These are phyloP conservation scores for Trichoderma pleuroti DNA, from an alignment of 2,329 filamentous ascomycete genomes.

Conservation along the genomic window DNA sequence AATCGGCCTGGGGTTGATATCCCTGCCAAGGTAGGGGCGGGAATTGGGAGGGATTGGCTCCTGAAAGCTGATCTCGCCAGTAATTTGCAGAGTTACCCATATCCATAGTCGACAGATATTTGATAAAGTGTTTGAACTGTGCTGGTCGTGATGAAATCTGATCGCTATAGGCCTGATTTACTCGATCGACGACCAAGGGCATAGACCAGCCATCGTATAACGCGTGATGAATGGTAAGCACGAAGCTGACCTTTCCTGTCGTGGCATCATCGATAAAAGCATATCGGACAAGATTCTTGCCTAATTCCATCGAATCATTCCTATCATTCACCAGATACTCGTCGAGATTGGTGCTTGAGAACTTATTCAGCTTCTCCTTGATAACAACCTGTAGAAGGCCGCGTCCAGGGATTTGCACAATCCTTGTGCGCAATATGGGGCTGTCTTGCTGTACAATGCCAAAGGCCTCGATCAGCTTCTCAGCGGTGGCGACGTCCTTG, in stretches of 20 bases:
- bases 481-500: conserved; percentile 33
- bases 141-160: conserved; percentile 33
- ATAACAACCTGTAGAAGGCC: conserved; percentile 49
- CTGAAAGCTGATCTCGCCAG: conserved; percentile 46
- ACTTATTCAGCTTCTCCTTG: conserved; percentile 36
- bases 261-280: conserved; percentile 37
- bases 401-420: conserved; percentile 43
- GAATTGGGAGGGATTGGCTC: conserved; percentile 46
- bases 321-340: conserved; percentile 42
- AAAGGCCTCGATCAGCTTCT: conserved; percentile 42
- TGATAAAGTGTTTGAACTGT: conserved; percentile 49
- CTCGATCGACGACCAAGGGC: conserved; percentile 46
- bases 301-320: conserved; percentile 42
- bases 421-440: conserved; percentile 47
- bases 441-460: conserved; percentile 36
- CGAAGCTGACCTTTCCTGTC: conserved; percentile 39
- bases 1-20: conserved; percentile 51
- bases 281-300: conserved; percentile 45
- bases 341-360: conserved; percentile 34
- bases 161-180: conserved; percentile 44
- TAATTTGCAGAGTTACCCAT: conserved; percentile 40
- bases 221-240: conserved; percentile 55
- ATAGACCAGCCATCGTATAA: conserved; percentile 57
- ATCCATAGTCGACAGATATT: conserved; percentile 42
- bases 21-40: conserved; percentile 44